phyloP scores from a whole-genome alignment of 441 rosid genomes.

The Adansonia grandidieri region DNA sequence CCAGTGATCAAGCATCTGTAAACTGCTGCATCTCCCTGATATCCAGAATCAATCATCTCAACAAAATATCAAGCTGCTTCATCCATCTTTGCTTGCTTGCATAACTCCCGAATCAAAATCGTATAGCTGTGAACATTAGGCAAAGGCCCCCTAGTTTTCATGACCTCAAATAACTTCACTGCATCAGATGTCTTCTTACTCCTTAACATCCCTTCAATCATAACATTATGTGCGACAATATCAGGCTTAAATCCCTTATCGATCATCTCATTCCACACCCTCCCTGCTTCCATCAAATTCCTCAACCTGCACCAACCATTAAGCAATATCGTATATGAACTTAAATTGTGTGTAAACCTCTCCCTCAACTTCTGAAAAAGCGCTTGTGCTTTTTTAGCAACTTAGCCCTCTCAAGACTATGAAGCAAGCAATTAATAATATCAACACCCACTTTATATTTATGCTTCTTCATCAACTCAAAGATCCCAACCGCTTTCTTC shows the following conservation, averaged over 20 bases:
- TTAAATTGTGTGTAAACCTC: constrained; percentile 71
- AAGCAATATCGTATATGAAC: constrained; percentile 73
- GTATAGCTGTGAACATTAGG: constrained; percentile 78
- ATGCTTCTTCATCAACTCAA: constrained; percentile 90
- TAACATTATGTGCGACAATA: constrained; percentile 64
- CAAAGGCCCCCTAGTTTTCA: constrained; percentile 79
- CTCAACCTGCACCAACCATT: constrained; percentile 77
- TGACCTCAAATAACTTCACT: constrained; percentile 73
- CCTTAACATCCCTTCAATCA: constrained; percentile 82
- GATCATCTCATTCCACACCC: constrained; percentile 84
- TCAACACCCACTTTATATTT: constrained; percentile 64
- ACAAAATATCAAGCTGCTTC: constrained; percentile 69
- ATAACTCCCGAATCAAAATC: constrained; percentile 63
- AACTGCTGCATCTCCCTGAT: constrained; percentile 63
- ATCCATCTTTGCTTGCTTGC: constrained; percentile 75
- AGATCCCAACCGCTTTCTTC: constrained; percentile 81
- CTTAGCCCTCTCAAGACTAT: constrained; percentile 80
- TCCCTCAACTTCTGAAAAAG: constrained; percentile 71
- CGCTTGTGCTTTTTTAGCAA: constrained; percentile 74
- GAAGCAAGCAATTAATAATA: constrained; percentile 73
- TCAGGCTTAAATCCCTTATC: constrained; percentile 83
- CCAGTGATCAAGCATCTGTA: constrained; percentile 85
- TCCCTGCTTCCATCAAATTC: constrained; percentile 89
- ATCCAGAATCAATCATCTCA: constrained; percentile 67
- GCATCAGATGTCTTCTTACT: constrained; percentile 71